Evolutionary conservation across 371 early-diverging fungal genomes (phyloP), one percentile per base, ranked within the genome.

Genomic region (Mortierella sp.): DNA sequence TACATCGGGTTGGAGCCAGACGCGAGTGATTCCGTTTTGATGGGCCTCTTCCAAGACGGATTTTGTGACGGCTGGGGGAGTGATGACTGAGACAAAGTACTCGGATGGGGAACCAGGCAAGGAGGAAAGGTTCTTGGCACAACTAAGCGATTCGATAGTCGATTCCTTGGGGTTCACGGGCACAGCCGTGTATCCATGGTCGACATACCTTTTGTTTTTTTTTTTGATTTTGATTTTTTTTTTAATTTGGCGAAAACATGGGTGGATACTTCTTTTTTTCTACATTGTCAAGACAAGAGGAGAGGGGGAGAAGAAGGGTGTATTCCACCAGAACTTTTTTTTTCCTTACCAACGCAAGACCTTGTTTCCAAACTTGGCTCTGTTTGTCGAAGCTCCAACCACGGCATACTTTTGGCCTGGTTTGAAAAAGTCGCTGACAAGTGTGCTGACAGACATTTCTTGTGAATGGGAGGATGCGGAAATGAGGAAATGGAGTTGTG

Each of bases 1-100:
- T 53, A 89, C 89, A 47, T 93, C 95, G 0, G 96, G 96, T 81
- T 96, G 96, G 23, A 94, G 79, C 96, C 96, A 96, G 43, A 94
- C 64, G 29, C 86, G 72, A 44, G 68, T 80, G 67, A 94, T 87
- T 0, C 94, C 94, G 14, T 91, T 74, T 16, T 73, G 62, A 18
- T 87, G 84, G 9, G 93, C 94, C 45, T 90, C 83, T 25, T 86
- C 64, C 19, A 96, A 66, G 0, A 94, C 87, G 0, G 80, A 60
- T 0, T 86, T 81, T 1, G 95, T 93, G 11, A 93, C 88, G 0
- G 76, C 65, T 7, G 96, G 96, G 9, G 96, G 95, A 7, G 94
- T 94, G 30, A 96, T 89, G 66, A 95, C 83, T 1, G 94, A 95
- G 12, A 95, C 64, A 51, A 69, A 66, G 64, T 79, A 79, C 28